A percentile compares a stretch with the other conserved stretches of the same genome.
Evolutionary conservation across 306 rosid species (phyloP).

Genomic region (Elaeagnus macrophylla): DNA sequence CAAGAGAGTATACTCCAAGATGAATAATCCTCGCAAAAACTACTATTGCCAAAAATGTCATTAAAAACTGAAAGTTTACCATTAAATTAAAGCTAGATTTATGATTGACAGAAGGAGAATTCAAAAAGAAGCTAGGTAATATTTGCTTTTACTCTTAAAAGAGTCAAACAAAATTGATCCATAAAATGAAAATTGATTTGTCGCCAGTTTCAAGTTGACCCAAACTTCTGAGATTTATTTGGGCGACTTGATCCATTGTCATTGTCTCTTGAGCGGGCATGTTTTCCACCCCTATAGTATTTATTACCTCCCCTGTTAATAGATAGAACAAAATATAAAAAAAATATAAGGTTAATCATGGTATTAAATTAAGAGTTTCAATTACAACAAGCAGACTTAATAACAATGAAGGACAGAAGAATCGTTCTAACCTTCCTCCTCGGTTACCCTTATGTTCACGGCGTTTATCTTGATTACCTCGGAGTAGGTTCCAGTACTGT

Average conservation of each 20-base stretch:
- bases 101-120: no score
- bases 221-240: constrained; percentile 42
- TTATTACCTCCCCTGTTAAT: constrained; percentile 75
- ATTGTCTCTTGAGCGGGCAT: constrained; percentile 48
- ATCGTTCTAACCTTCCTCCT: constrained; percentile 65
- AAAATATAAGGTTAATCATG: neutral
- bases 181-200: neutral
- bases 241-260: constrained; percentile 41
- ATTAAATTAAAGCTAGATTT: no score
- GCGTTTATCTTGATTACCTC: constrained; percentile 50
- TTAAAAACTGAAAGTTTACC: no score
- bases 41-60: no score
- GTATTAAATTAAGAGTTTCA: no score
- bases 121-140: no score
- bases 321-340: neutral
- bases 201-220: constrained; percentile 19
- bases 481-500: constrained; percentile 72
- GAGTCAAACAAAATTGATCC: constrained; percentile 13
- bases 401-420: neutral
- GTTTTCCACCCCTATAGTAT: constrained; percentile 56
- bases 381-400: no score
- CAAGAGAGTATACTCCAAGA: no score
- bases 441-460: constrained; percentile 37
- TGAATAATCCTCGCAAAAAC: no score
- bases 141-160: no score